Conservation (phyloP, 768 basidiomycete genomes). For the Crucibulum laeve region DNA sequence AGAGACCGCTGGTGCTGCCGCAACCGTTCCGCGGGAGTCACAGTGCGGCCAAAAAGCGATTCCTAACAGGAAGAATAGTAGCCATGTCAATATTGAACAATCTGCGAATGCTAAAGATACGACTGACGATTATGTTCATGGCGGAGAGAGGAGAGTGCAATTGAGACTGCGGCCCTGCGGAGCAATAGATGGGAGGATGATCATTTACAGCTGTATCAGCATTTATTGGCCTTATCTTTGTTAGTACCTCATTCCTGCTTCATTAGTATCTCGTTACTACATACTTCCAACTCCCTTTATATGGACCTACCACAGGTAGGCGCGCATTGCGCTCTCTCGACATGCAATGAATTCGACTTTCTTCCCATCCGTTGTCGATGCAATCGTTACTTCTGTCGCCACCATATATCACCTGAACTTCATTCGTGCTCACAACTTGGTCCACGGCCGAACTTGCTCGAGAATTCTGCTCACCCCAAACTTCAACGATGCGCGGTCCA, state of each 20-base stretch:
- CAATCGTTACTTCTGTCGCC: conserved; percentile 52
- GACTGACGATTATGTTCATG: conserved; percentile 80
- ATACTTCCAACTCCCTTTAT: too few species aligned
- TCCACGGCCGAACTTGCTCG: conserved; percentile 8
- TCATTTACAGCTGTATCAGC: too few species aligned
- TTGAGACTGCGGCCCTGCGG: too few species aligned
- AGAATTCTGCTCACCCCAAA: conserved; percentile 13
- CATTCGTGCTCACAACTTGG: conserved; percentile 53
- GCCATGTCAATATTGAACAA: background rate
- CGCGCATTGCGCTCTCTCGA: conserved; percentile 53
- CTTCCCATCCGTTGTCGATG: conserved; percentile 74
- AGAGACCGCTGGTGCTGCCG: conserved; percentile 95
- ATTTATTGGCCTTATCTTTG: too few species aligned
- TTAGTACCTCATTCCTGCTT: too few species aligned
- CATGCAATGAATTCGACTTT: conserved; percentile 67
- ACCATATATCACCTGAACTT: conserved; percentile 55
- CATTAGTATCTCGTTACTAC: too few species aligned
- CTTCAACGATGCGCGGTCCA: conserved; percentile 46
- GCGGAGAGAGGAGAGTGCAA: conserved; percentile 17
- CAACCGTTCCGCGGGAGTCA: conserved; percentile 94
- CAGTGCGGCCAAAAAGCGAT: conserved; percentile 88
- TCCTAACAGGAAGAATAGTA: conserved; percentile 62
- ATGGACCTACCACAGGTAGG: conserved; percentile 53
- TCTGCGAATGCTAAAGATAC: background rate
- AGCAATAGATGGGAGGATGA: too few species aligned